These are phyloP conservation scores for Pythium angustatum DNA, from an alignment of 352 stramenopile species.

Conservation along the genomic window DNA sequence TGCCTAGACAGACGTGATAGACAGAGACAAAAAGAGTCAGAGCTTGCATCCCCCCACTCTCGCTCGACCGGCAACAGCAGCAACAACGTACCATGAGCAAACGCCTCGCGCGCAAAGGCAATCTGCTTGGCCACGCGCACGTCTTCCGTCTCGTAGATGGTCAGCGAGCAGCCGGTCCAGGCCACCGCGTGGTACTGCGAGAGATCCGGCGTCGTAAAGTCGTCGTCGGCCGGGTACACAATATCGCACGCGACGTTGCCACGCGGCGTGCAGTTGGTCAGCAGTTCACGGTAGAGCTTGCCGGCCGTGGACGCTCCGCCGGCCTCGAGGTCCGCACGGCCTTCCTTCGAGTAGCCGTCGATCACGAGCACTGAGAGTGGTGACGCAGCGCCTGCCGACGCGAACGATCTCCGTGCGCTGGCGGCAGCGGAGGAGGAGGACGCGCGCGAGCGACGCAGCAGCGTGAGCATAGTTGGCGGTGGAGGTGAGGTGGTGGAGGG, in stretches of 20 bases:
- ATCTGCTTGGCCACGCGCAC: slow-evolving; percentile 72
- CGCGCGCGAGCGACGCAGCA: slow-evolving; percentile 6
- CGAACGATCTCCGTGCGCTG: slow-evolving; percentile 9
- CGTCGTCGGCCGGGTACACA: slow-evolving; percentile 63
- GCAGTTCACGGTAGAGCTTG: slow-evolving; percentile 65
- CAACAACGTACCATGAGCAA: slow-evolving; percentile 48
- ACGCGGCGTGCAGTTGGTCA: slow-evolving; percentile 59
- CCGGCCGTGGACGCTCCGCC: slow-evolving; percentile 66
- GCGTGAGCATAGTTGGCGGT: slow-evolving; percentile 9
- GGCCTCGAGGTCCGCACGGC: slow-evolving; percentile 61
- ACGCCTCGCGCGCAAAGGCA: slow-evolving; percentile 65
- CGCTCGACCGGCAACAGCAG: neutral
- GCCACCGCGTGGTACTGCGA: slow-evolving; percentile 76
- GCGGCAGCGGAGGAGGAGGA: neutral
- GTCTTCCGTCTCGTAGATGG: slow-evolving; percentile 62
- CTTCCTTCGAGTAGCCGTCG: slow-evolving; percentile 74
- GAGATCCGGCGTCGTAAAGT: slow-evolving; percentile 62
- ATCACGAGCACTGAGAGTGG: slow-evolving; percentile 72
- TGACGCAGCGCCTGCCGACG: slow-evolving; percentile 18
- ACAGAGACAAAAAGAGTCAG: neutral
- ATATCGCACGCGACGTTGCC: slow-evolving; percentile 58
- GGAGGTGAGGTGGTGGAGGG: neutral
- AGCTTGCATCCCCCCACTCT: neutral
- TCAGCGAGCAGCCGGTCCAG: slow-evolving; percentile 78
- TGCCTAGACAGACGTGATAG: slow-evolving; percentile 28